These are phyloP conservation scores for Chalciporus pseudorubinellus DNA, from an alignment of 768 basidiomycete species.

Conservation along the genomic window DNA sequence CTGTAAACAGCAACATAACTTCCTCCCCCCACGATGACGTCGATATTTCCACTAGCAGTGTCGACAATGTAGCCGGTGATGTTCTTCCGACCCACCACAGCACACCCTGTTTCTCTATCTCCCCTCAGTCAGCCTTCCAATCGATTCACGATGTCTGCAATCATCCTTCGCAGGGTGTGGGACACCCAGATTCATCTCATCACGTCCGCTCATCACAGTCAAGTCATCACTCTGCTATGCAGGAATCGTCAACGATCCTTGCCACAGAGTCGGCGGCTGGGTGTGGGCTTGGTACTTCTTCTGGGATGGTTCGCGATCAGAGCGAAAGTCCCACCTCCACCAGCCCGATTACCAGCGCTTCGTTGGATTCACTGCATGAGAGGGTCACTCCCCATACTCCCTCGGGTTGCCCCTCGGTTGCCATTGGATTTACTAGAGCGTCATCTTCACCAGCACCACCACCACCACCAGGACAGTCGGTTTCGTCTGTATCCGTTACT, in stretches of 20 bases:
- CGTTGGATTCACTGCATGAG: slow-evolving; percentile 27
- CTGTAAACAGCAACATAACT: no score
- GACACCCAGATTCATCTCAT: slow-evolving; percentile 20
- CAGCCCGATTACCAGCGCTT: slow-evolving; percentile 1
- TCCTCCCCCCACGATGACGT: slow-evolving; percentile 23
- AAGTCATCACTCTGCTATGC: slow-evolving; percentile 12
- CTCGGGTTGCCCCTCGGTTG: slow-evolving; percentile 43
- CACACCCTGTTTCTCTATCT: slow-evolving; percentile 35
- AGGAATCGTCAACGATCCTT: neutral
- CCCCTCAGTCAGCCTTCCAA: slow-evolving; percentile 11
- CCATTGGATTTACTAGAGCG: slow-evolving; percentile 16
- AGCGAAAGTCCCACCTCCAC: slow-evolving; percentile 35
- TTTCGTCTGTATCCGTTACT: slow-evolving; percentile 43
- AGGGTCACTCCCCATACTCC: slow-evolving; percentile 38
- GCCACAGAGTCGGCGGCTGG: neutral
- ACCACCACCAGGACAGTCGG: slow-evolving; percentile 35
- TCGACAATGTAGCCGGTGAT: no score
- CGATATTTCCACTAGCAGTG: no score
- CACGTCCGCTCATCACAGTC: slow-evolving; percentile 11
- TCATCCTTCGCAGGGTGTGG: slow-evolving; percentile 33
- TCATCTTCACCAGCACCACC: slow-evolving; percentile 19
- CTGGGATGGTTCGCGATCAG: slow-evolving; percentile 29
- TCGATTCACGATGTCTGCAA: slow-evolving; percentile 25
- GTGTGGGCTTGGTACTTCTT: slow-evolving; percentile 7
- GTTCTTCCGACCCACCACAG: no score